Conservation (phyloP, 1,139 yeast species). For the Sugiyamaella japonica region DNA sequence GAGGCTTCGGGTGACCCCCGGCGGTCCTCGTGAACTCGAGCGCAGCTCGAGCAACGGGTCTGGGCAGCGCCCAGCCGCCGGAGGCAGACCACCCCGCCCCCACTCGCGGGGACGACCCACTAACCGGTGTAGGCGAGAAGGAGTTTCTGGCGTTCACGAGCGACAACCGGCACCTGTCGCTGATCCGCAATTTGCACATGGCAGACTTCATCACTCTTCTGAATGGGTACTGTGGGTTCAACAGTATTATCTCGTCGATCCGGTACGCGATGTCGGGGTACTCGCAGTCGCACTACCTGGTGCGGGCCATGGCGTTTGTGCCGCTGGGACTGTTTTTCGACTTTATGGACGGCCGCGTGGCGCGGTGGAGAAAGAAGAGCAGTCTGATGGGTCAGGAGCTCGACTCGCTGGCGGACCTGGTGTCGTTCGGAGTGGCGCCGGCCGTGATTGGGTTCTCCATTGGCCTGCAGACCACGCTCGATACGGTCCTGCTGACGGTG, state of each 20-base stretch:
- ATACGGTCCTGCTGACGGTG: slow-evolving; percentile 70
- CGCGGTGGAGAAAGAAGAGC: slow-evolving; percentile 87
- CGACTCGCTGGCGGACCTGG: slow-evolving; percentile 91
- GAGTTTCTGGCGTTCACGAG: slow-evolving; percentile 77
- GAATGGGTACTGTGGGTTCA: slow-evolving; percentile 78
- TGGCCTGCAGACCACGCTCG: slow-evolving; percentile 83
- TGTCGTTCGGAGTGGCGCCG: slow-evolving; percentile 91
- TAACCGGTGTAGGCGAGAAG: slow-evolving; percentile 45
- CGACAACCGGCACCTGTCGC: slow-evolving; percentile 61
- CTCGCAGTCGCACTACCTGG: slow-evolving; percentile 53
- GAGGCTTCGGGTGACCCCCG: too few species aligned
- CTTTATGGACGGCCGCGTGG: slow-evolving; percentile 95
- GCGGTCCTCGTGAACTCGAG: not conserved
- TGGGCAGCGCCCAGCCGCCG: not conserved
- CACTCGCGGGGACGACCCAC: not conserved
- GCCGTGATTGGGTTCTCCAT: slow-evolving; percentile 89
- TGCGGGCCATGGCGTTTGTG: slow-evolving; percentile 86
- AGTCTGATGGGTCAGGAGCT: slow-evolving; percentile 96
- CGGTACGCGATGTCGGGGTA: slow-evolving; percentile 50
- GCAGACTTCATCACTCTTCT: slow-evolving; percentile 94
- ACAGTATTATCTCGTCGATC: slow-evolving; percentile 81
- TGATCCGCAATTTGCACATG: slow-evolving; percentile 63
- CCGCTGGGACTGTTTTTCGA: slow-evolving; percentile 90
- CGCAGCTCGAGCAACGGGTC: not conserved
- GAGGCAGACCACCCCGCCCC: not conserved